A percentile compares a stretch with the other conserved stretches of the same genome.
Evolutionary conservation across 1,284 basidiomycete genomes (phyloP).

Genomic region (Sphagnurus paluster): DNA sequence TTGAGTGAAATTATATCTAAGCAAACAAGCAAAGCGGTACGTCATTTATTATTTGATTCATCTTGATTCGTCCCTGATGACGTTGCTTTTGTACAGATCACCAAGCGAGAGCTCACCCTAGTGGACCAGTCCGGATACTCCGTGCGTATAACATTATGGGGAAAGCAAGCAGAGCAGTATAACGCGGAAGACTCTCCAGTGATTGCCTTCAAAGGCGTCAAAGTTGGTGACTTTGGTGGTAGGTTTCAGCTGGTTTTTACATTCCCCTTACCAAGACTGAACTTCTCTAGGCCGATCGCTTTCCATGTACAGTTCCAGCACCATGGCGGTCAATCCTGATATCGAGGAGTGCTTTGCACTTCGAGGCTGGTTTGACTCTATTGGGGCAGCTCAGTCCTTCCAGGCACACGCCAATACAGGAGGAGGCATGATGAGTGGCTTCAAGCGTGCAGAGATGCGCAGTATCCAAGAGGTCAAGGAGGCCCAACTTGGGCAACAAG

Average conservation of each 20-base stretch:
- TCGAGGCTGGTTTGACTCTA: constrained; percentile 89
- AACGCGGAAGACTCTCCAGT: constrained; percentile 57
- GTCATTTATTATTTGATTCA: constrained; percentile 21
- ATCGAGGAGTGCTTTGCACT: constrained; percentile 84
- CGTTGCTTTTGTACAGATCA: constrained; percentile 48
- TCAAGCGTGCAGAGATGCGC: constrained; percentile 73
- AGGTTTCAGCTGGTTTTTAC: constrained; percentile 16
- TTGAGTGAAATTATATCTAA: constrained; percentile 74
- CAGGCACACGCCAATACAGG: constrained; percentile 62
- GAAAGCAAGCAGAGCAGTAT: constrained; percentile 91
- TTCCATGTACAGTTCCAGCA: constrained; percentile 54
- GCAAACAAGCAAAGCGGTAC: constrained; percentile 66
- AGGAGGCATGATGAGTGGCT: constrained; percentile 42
- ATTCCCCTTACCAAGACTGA: constrained; percentile 6
- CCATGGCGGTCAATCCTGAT: constrained; percentile 87
- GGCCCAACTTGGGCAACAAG: constrained; percentile 73
- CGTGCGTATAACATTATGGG: constrained; percentile 93
- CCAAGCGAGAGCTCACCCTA: constrained; percentile 86
- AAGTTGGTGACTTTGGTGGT: constrained; percentile 94
- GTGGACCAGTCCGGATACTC: constrained; percentile 85
- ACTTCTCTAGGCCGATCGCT: constrained; percentile 65
- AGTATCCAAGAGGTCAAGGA: constrained; percentile 85
- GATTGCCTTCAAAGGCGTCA: constrained; percentile 93
- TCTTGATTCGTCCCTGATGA: background rate
- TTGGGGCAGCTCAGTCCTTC: constrained; percentile 66